phyloP scores from a whole-genome alignment of 306 rosid species.

The Medicago lupulina region DNA sequence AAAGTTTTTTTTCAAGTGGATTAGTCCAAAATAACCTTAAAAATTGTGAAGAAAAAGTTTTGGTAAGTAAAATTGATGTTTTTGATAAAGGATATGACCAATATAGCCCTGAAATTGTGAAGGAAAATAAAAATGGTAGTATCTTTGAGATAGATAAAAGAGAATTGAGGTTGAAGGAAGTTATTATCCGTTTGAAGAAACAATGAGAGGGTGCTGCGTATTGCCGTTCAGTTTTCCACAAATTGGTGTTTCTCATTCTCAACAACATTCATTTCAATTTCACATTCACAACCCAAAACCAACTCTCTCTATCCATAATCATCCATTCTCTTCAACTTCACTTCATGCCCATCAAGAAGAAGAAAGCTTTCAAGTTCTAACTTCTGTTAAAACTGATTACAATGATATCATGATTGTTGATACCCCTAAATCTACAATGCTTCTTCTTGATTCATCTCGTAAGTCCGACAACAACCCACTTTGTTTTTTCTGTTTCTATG shows the following conservation, averaged over 20 bases:
- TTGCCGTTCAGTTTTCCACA: neutral
- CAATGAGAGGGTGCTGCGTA: slow-evolving; percentile 41
- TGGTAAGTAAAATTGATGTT: no score
- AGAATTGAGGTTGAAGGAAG: no score
- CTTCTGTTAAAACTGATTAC: slow-evolving; percentile 57
- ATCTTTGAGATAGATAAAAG: no score
- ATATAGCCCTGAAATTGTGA: no score
- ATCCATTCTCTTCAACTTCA: slow-evolving; percentile 31
- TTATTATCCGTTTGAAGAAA: neutral
- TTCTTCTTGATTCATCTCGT: slow-evolving; percentile 86
- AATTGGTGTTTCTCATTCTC: slow-evolving; percentile 18
- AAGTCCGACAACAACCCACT: neutral
- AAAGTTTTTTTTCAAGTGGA: no score
- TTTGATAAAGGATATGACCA: no score
- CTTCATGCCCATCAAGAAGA: slow-evolving; percentile 46
- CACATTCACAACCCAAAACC: neutral
- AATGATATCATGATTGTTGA: slow-evolving; percentile 80
- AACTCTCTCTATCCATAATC: slow-evolving; percentile 9
- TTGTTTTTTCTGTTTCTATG: neutral
- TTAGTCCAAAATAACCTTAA: no score
- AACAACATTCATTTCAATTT: neutral
- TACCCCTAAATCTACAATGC: slow-evolving; percentile 66
- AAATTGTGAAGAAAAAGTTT: no score
- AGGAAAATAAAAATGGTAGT: no score
- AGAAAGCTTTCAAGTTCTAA: slow-evolving; percentile 57